Base-by-base conservation (phyloP, 805 yeast genomes). In the Starmera quercuum region DNA sequence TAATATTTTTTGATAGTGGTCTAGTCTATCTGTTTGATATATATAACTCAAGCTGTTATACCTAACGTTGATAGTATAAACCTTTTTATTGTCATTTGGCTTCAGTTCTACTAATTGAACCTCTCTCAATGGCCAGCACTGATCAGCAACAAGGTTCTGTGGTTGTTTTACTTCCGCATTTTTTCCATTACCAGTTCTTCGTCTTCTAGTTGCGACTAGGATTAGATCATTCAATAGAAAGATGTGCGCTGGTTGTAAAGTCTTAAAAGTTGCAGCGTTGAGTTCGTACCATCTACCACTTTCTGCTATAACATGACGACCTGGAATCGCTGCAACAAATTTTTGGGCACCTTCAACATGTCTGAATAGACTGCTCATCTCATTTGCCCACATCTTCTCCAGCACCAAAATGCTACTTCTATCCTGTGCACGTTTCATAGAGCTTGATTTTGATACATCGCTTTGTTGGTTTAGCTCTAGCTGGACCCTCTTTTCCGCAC, bases 281-380 rank as follows among this genome's bases (percentile, higher is more conserved):
- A 88, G 61, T 56, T 87, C 95, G 37, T 71, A 75, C 96, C 96
- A 88, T 31, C 87, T 71, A 3, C 82, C 81, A 52, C 86, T 76
- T 46, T 87, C 92, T 8, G 77, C 71, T 14, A 85, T 59, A 2
- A 87, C 73, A 54, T 86, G 95, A 32, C 95, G 69, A 4, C 88
- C 92, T 0, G 88, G 85, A 7, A 73, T 54, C 2, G 83, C 75
- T 15, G 86, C 82, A 25, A 87, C 65, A 39, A 71, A 74, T 48
- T 83, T 83, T 46, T 83, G 88, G 1, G 95, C 87, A n/a, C 95
- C 94, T 42, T 88, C 95, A 12, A 88, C 95, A 41, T 82, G 85
- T 45, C 76, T 76, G 55, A 80, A 86, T 33, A 87, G 59, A 7
- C 74, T 68, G 35, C 71, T 73, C 49, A 87, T 62, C 49, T 83